Conservation (phyloP, 176 grass and related monocot genomes). For the Stipa capillata region DNA sequence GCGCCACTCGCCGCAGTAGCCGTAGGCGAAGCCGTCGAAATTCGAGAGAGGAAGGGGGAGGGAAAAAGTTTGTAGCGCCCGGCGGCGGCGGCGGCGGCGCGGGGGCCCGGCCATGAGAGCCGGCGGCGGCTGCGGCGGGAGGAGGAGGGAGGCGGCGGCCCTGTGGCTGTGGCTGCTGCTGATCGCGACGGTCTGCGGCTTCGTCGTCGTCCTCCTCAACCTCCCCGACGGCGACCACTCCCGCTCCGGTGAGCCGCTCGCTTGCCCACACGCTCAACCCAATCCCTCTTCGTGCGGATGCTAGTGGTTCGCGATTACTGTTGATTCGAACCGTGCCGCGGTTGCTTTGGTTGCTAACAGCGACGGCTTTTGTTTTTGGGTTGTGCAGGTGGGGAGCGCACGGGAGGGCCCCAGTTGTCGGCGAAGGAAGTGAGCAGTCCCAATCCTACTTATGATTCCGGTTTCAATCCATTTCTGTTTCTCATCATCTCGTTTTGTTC, state of each 20-base stretch:
- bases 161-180: constrained; percentile 26
- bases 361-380: not conserved
- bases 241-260: constrained; percentile 4
- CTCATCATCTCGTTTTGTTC: not conserved
- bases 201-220: constrained; percentile 33
- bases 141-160: not conserved
- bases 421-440: not conserved
- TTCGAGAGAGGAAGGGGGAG: not conserved
- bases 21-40: not conserved
- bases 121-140: not conserved
- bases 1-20: not conserved
- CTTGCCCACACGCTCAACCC: not conserved
- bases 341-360: not conserved
- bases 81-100: too few relatives aligned
- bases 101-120: too few relatives aligned
- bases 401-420: not conserved
- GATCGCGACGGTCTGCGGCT: constrained; percentile 21
- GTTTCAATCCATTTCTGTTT: not conserved
- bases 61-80: not conserved
- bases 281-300: not conserved
- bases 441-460: not conserved
- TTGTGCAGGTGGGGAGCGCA: constrained; percentile 5
- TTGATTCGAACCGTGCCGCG: not conserved
- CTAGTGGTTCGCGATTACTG: not conserved
- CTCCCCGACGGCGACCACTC: constrained; percentile 32